Conservation (phyloP, 2,329 filamentous ascomycete genomes). For the Fusarium sp. region DNA sequence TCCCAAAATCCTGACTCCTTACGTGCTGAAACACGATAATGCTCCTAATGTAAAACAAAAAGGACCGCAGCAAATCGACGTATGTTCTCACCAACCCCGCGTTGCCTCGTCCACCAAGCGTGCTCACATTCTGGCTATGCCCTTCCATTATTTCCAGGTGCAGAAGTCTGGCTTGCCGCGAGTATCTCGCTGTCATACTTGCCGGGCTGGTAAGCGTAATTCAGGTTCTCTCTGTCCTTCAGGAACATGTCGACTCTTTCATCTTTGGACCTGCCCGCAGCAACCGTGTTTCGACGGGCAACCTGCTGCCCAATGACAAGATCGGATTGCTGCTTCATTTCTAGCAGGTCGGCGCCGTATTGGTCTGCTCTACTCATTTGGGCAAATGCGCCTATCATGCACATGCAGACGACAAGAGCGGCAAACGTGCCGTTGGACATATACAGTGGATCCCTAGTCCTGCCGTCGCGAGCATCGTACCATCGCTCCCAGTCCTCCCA, state of each 20-base stretch:
- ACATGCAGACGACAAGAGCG: conserved; percentile 74
- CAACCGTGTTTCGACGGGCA: conserved; percentile 65
- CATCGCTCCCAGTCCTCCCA: conserved; percentile 98
- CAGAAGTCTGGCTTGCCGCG: conserved; percentile 19
- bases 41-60: not conserved
- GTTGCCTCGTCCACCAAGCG: conserved; percentile 12
- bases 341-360: conserved; percentile 72
- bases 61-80: conserved; percentile 7
- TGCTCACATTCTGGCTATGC: not conserved
- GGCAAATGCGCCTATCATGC: conserved; percentile 76
- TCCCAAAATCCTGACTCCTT: conserved; percentile 31
- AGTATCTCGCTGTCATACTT: conserved; percentile 48
- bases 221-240: conserved; percentile 72
- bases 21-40: conserved; percentile 31
- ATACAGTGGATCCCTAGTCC: conserved; percentile 67
- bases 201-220: conserved; percentile 52
- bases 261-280: conserved; percentile 67
- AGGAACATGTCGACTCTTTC: conserved; percentile 84
- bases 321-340: conserved; percentile 75
- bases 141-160: conserved; percentile 14
- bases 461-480: conserved; percentile 68
- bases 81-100: conserved; percentile 31
- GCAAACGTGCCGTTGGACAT: conserved; percentile 86
- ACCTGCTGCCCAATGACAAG: conserved; percentile 73
- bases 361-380: conserved; percentile 79